Evolutionary conservation across 441 rosid genomes (phyloP).

Genomic region (Corymbia calophylla): DNA sequence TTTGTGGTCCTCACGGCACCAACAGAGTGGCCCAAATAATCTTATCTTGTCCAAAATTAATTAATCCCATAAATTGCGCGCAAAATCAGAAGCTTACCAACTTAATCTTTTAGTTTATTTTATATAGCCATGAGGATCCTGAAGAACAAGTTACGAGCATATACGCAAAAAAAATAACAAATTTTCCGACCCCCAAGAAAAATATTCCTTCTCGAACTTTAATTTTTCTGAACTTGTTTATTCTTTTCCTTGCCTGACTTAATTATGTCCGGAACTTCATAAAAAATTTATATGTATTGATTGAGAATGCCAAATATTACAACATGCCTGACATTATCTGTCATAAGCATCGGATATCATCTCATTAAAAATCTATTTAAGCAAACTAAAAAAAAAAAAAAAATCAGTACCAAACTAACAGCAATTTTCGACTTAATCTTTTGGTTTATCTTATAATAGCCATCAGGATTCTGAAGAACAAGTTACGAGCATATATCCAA

Average conservation of each 20-base stretch:
- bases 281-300: background rate
- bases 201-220: background rate
- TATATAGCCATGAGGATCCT: background rate
- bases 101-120: background rate
- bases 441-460: background rate
- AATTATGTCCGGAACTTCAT: background rate
- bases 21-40: background rate
- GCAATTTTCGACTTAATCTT: background rate
- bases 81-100: background rate
- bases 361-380: no score
- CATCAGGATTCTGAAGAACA: background rate
- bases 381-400: background rate
- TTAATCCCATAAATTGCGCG: background rate
- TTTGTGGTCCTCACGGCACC: background rate
- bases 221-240: background rate
- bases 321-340: background rate
- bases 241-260: background rate
- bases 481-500: background rate
- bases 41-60: background rate
- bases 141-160: background rate
- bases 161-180: background rate
- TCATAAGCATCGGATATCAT: background rate
- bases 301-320: background rate
- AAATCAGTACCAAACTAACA: no score
- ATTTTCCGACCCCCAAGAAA: background rate